Conservation (phyloP, 169 alveolate species). For the Cryptosporidium muris region DNA sequence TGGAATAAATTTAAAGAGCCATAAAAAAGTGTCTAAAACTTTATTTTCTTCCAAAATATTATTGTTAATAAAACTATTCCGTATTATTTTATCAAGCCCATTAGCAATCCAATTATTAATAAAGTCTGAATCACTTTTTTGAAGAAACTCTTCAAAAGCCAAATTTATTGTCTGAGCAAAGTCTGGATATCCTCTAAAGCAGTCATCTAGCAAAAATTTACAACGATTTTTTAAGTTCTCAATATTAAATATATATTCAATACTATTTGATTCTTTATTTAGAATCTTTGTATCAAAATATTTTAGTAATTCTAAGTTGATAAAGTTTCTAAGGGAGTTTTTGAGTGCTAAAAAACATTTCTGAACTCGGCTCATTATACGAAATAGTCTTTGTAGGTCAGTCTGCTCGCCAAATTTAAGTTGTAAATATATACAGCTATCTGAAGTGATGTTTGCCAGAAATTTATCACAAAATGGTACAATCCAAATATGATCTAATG, state of each 20-base stretch:
- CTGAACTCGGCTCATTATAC: conserved; percentile 52
- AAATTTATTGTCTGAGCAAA: conserved; percentile 23
- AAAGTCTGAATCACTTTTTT: not conserved
- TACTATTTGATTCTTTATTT: not conserved
- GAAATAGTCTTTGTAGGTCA: conserved; percentile 36
- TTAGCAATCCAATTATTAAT: conserved; percentile 18
- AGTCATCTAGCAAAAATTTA: conserved; percentile 37
- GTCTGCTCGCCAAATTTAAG: conserved; percentile 3
- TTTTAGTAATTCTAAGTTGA: not conserved
- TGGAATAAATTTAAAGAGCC: conserved; percentile 36
- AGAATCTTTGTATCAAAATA: conserved; percentile 10
- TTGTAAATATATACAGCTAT: conserved; percentile 4
- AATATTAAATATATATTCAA: not conserved
- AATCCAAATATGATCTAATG: conserved; percentile 53
- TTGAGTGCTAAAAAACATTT: conserved; percentile 28
- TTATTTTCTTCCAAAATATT: not conserved
- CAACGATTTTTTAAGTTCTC: conserved; percentile 6
- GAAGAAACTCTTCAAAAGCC: conserved; percentile 52
- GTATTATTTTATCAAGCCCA: conserved; percentile 46
- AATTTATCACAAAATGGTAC: conserved; percentile 35
- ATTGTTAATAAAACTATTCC: not conserved
- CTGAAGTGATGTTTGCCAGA: not conserved
- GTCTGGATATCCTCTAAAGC: conserved; percentile 5
- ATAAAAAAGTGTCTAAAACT: not conserved
- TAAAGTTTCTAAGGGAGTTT: conserved; percentile 7